These are phyloP conservation scores for Paralagenidium karlingii DNA, from an alignment of 352 stramenopile genomes.

Conservation along the genomic window DNA sequence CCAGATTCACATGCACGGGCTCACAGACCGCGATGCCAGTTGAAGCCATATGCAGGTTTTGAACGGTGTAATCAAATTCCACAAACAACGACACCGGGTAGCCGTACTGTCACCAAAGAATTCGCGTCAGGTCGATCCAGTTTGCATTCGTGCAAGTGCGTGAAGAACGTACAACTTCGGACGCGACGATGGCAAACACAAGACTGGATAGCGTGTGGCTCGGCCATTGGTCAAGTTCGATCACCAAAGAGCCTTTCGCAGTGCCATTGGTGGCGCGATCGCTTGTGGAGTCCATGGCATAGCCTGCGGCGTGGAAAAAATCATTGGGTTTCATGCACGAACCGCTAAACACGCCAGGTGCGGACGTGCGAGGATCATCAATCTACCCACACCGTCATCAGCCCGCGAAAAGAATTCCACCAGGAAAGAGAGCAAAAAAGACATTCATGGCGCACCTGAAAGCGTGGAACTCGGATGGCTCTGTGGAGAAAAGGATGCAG, in stretches of 20 bases:
- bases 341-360: background rate
- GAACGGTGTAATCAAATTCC: background rate
- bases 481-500: conserved; percentile 14
- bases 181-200: conserved; percentile 28
- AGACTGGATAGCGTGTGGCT: conserved; percentile 19
- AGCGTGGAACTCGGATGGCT: conserved; percentile 8
- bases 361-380: conserved; percentile 8
- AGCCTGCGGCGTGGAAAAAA: conserved; percentile 11
- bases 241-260: conserved; percentile 17
- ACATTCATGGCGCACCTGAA: conserved; percentile 3
- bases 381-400: conserved; percentile 2
- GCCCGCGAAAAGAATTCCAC: background rate
- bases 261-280: conserved; percentile 7
- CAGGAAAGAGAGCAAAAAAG: too few relatives aligned
- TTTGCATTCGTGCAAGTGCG: too few relatives aligned
- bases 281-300: conserved; percentile 5
- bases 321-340: conserved; percentile 9
- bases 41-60: background rate
- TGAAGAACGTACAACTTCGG: conserved; percentile 32
- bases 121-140: background rate
- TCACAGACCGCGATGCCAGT: too few relatives aligned
- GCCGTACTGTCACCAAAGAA: background rate
- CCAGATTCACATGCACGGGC: background rate
- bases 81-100: background rate
- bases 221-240: conserved; percentile 27